Conservation (phyloP, 2,329 filamentous ascomycete genomes). For the Harringtonia lauricola region DNA sequence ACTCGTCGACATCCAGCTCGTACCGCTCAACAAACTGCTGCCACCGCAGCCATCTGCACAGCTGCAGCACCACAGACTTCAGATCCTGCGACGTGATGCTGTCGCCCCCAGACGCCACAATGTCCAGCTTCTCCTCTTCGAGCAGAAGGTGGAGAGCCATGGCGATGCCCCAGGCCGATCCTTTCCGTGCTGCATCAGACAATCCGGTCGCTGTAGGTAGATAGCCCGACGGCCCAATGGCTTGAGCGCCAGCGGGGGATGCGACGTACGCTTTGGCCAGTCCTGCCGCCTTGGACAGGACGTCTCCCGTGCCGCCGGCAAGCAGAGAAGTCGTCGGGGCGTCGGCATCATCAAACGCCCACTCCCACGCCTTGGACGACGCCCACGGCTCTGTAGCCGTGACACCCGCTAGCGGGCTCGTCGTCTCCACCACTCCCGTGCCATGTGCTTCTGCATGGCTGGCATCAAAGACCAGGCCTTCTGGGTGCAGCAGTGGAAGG, state of each 20-base stretch:
- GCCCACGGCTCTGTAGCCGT: background rate
- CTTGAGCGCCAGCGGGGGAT: constrained; percentile 44
- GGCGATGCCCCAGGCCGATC: constrained; percentile 54
- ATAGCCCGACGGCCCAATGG: constrained; percentile 44
- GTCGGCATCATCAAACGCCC: constrained; percentile 19
- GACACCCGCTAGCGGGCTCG: background rate
- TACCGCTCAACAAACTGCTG: constrained; percentile 34
- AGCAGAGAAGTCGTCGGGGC: background rate
- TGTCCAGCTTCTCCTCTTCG: constrained; percentile 79
- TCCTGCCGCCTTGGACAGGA: constrained; percentile 39
- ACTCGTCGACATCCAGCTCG: constrained; percentile 39
- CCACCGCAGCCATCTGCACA: constrained; percentile 76
- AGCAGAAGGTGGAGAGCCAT: constrained; percentile 75
- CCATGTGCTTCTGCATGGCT: background rate
- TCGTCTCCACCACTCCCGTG: background rate
- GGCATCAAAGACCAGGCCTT: background rate
- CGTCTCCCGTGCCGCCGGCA: background rate
- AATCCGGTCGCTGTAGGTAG: constrained; percentile 49
- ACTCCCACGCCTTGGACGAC: constrained; percentile 8
- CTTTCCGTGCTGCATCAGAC: constrained; percentile 45
- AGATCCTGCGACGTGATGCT: constrained; percentile 40
- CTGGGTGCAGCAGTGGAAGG: constrained; percentile 20
- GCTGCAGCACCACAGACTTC: constrained; percentile 66
- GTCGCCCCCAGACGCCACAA: constrained; percentile 33
- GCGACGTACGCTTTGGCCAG: constrained; percentile 56